These are phyloP conservation scores for Nicotiana tabacum DNA, from an alignment of 257 asterid genomes.

Conservation along the genomic window DNA sequence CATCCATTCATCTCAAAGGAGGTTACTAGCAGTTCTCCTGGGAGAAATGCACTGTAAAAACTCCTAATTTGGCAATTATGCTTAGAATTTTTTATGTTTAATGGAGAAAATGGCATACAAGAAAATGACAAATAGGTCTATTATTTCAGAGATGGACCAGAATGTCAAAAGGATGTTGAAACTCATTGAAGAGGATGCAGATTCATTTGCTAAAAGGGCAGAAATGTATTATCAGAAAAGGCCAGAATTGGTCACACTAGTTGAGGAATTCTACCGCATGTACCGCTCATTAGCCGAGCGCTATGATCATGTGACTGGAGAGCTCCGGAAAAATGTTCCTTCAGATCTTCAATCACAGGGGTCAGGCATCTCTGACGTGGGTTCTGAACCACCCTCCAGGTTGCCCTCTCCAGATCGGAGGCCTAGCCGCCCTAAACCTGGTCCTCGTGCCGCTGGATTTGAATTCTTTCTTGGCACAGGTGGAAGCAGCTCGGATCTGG, in stretches of 20 bases:
- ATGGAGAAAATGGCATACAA: conserved; percentile 19
- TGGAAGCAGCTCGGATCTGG: conserved; percentile 50
- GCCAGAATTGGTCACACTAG: conserved; percentile 55
- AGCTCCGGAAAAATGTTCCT: conserved; percentile 53
- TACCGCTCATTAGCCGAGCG: conserved; percentile 65
- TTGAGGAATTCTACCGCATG: conserved; percentile 64
- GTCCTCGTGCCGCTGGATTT: conserved; percentile 86
- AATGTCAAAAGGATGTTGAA: conserved; percentile 59
- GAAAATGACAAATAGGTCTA: conserved; percentile 27
- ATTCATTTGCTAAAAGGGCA: conserved; percentile 71
- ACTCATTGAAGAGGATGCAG: conserved; percentile 75
- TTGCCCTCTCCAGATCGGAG: conserved; percentile 43
- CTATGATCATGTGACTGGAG: conserved; percentile 64
- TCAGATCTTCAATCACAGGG: conserved; percentile 89
- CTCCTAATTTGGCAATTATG: background rate
- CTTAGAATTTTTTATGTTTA: background rate
- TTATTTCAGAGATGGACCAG: conserved; percentile 71
- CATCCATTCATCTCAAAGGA: background rate
- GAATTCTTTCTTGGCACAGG: conserved; percentile 58
- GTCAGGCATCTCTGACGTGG: conserved; percentile 67
- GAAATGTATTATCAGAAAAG: conserved; percentile 67
- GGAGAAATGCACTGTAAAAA: conserved; percentile 4
- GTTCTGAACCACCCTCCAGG: conserved; percentile 61
- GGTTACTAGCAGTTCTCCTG: too few species aligned
- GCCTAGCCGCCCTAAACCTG: conserved; percentile 46